Evolutionary conservation across 306 rosid species (phyloP), one percentile per base, ranked within the genome.

Genomic region (Ormosia semicastrata): DNA sequence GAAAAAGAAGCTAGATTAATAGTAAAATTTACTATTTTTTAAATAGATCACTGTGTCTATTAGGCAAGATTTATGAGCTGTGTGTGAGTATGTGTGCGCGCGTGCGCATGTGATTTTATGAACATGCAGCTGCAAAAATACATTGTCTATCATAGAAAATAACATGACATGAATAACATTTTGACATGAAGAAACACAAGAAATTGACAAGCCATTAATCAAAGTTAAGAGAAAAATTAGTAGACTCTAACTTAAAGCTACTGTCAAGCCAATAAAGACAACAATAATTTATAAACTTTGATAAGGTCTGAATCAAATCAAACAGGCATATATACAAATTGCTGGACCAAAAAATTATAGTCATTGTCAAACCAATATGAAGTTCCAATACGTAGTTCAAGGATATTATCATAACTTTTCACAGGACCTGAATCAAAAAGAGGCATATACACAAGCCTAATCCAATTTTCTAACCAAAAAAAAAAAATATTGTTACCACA

Each of bases 401-500:
- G 75, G 70, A 64, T 52, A 52, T 63, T 62, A 46, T 78, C 54
- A 33, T 39, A 33, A 71, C 47, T 64, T 59, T 32, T 47, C 68
- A 71, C 39, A 62, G 57, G 71, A 70, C 11, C 72, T 68, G 69
- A 78, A 85, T 71, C 9, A 9, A 40, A 74, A 65, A 24, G 58
- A 24, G 47, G 75, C 15, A 63, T n/a, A 44, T 69, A 11, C 9
- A 65, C 56, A 86, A 50, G 71, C 60, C 41, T 59, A 80, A 66
- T 71, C 41, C 49, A 76, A 43, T 57, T 71, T 58, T 46, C 46
- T 40, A 83, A 34, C 12, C 8, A 7, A 12, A 44, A 49, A 67
- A 15, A 64, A 43, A 36, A 66, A 37, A n/a, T n/a, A n/a, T 54
- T 2, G 29, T 88, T 94, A 95, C 98, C 97, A 52, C 85, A 82